Conservation (phyloP, 2,329 filamentous ascomycete species). For the Stenocarpella maydis region DNA sequence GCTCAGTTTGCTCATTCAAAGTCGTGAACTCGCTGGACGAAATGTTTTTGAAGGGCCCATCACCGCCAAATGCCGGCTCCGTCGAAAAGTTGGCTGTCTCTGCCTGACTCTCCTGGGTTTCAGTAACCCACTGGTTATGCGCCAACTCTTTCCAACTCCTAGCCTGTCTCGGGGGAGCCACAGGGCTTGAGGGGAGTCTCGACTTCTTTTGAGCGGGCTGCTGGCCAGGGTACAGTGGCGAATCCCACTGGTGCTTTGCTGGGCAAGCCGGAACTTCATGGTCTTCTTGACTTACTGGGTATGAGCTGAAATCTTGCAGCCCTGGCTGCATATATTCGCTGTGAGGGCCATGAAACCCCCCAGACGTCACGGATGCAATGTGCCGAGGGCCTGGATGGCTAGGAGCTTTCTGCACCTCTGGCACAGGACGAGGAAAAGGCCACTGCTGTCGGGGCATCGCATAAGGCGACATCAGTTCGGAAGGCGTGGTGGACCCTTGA, state of each 20-base stretch:
- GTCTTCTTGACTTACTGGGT: background rate
- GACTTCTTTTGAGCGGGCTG: background rate
- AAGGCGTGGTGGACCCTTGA: background rate
- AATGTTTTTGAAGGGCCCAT: background rate
- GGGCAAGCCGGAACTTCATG: background rate
- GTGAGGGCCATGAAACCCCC: background rate
- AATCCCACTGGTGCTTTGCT: background rate
- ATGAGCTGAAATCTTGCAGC: background rate
- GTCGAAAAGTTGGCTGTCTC: background rate
- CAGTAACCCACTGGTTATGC: background rate
- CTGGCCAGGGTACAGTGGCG: background rate
- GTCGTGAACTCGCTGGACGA: background rate
- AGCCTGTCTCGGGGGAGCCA: slow-evolving; percentile 1
- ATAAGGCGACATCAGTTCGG: background rate
- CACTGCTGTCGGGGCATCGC: background rate
- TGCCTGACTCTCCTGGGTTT: background rate
- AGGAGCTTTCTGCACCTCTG: background rate
- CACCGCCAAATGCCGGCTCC: background rate
- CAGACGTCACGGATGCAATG: background rate
- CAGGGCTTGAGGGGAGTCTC: background rate
- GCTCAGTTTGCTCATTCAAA: background rate
- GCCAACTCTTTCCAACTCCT: slow-evolving; percentile 6
- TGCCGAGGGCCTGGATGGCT: background rate
- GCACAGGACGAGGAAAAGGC: background rate
- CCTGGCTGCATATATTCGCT: background rate